Evolutionary conservation across 352 stramenopile genomes (phyloP).

Genomic region (Phytophthora hibernalis): DNA sequence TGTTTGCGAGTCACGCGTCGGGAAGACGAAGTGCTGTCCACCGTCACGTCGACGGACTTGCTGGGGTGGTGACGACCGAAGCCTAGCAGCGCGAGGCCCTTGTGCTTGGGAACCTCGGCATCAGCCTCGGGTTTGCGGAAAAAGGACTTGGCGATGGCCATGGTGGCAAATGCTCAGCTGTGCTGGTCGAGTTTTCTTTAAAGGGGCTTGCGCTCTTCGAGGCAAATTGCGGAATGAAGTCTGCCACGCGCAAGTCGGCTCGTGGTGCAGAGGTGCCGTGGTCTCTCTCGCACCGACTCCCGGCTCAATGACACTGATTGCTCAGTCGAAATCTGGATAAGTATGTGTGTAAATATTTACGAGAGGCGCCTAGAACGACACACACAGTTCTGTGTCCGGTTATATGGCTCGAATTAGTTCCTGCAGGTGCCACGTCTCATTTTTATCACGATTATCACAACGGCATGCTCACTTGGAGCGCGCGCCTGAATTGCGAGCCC

Average conservation of each 20-base stretch:
- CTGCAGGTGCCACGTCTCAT: slow-evolving; percentile 3
- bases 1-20: slow-evolving; percentile 37
- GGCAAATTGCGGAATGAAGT: slow-evolving; percentile 36
- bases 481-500: slow-evolving; percentile 1
- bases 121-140: slow-evolving; percentile 28
- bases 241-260: slow-evolving; percentile 16
- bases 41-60: slow-evolving; percentile 23
- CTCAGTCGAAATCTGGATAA: slow-evolving; percentile 10
- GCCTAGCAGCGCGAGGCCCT: slow-evolving; percentile 26
- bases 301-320: slow-evolving; percentile 32
- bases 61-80: slow-evolving; percentile 29
- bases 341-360: no score
- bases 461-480: slow-evolving; percentile 12
- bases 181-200: neutral
- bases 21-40: slow-evolving; percentile 27
- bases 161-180: slow-evolving; percentile 5
- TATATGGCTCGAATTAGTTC: neutral
- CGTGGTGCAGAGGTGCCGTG: slow-evolving; percentile 28
- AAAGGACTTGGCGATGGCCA: slow-evolving; percentile 36
- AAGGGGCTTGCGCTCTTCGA: slow-evolving; percentile 23
- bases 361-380: no score
- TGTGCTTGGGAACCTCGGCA: slow-evolving; percentile 32
- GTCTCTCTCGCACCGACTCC: slow-evolving; percentile 32
- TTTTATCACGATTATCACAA: slow-evolving; percentile 11
- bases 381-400: neutral